Percentiles rank a stretch among this genome's conserved stretches.
Evolutionary conservation across 148 eudicot genomes (phyloP).

Genomic region (Dysphania ambrosioides): DNA sequence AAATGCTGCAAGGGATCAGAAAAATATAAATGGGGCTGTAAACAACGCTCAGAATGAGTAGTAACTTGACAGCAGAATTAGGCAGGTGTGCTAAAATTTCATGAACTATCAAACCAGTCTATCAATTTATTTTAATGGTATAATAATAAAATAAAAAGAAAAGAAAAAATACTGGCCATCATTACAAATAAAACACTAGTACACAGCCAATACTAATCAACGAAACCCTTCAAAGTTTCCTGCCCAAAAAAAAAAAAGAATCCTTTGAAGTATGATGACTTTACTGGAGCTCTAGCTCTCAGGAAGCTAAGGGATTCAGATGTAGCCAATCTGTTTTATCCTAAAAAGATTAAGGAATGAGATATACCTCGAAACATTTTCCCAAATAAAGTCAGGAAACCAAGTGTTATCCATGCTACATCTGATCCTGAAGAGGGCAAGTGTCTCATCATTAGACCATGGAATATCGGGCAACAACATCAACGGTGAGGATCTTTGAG

Average conservation of each 20-base stretch:
- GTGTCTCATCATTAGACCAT: slow-evolving; percentile 71
- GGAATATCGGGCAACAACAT: slow-evolving; percentile 17
- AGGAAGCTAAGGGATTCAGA: background rate
- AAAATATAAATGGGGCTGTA: background rate
- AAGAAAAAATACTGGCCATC: too few species aligned
- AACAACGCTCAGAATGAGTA: background rate
- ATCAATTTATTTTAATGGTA: too few species aligned
- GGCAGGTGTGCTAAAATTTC: background rate
- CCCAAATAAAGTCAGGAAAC: slow-evolving; percentile 77
- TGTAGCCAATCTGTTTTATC: background rate
- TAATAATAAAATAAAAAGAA: background rate
- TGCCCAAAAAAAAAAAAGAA: too few species aligned
- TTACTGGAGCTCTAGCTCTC: background rate
- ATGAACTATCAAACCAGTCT: too few species aligned
- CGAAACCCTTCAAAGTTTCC: too few species aligned
- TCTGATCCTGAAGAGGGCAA: slow-evolving; percentile 61
- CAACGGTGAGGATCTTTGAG: background rate
- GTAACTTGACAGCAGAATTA: background rate
- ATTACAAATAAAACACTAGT: background rate
- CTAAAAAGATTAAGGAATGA: background rate
- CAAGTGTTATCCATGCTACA: slow-evolving; percentile 55
- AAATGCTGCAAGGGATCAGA: slow-evolving; percentile 3
- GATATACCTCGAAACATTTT: slow-evolving; percentile 70
- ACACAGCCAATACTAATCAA: too few species aligned
- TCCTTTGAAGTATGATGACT: background rate